Conservation (phyloP, 805 yeast genomes). For the Sungouiella thailandica region DNA sequence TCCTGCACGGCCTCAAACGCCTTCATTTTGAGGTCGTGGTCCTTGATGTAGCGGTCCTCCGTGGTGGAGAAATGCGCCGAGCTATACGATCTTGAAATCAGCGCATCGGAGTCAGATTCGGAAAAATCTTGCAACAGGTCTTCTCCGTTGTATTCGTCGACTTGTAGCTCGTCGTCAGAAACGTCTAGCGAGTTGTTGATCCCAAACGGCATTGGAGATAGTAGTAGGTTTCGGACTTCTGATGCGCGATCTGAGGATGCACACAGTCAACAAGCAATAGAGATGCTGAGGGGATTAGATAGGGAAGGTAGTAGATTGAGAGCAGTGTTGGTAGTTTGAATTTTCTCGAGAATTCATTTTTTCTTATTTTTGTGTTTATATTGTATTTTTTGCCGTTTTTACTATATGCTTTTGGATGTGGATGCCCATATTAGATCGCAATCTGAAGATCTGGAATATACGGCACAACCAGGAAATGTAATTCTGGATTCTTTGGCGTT, state of each 20-base stretch:
- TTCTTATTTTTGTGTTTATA: no score
- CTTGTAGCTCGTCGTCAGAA: constrained; percentile 5
- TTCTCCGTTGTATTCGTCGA: constrained; percentile 6
- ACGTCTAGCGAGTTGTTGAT: constrained; percentile 2
- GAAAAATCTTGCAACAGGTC: constrained; percentile 8
- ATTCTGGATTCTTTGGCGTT: no score
- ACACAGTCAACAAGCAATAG: background rate
- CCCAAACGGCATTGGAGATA: background rate
- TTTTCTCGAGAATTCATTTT: no score
- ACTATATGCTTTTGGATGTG: no score
- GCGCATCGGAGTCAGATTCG: constrained; percentile 23
- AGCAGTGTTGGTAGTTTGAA: no score
- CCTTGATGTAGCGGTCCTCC: constrained; percentile 60
- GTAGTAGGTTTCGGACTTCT: no score
- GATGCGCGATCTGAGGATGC: no score
- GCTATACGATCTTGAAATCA: constrained; percentile 25
- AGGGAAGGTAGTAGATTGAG: background rate
- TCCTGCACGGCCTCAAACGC: constrained; percentile 48
- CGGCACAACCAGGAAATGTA: no score
- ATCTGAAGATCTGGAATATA: no score
- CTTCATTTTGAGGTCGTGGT: constrained; percentile 60
- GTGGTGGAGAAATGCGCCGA: constrained; percentile 59
- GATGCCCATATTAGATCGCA: no score
- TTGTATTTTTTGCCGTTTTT: no score
- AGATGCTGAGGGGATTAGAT: background rate